phyloP scores from a whole-genome alignment of 345 rosid species.

The Populus alba region DNA sequence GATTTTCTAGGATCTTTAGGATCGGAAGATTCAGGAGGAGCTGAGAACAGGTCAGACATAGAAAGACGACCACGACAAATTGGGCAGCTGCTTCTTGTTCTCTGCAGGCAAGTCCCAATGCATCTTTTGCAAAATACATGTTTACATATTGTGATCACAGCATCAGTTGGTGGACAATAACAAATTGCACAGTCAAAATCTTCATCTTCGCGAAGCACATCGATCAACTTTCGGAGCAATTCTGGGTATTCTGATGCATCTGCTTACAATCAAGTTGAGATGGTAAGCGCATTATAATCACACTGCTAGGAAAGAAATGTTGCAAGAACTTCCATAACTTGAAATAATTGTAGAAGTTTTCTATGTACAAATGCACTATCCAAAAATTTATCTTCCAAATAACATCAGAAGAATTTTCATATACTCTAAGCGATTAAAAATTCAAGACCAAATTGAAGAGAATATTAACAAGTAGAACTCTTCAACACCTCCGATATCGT shows the following conservation, averaged over 20 bases:
- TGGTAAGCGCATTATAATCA: conserved; percentile 11
- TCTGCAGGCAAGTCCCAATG: conserved; percentile 27
- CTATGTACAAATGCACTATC: neutral
- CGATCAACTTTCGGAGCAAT: conserved; percentile 63
- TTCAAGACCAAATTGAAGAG: neutral
- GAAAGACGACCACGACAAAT: conserved; percentile 71
- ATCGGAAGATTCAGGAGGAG: conserved; percentile 47
- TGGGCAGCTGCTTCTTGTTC: conserved; percentile 56
- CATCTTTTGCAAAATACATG: conserved; percentile 58
- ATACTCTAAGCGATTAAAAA: neutral
- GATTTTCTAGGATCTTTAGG: conserved; percentile 20
- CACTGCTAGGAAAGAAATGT: no score
- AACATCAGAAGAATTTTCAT: neutral
- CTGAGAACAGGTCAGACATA: conserved; percentile 65
- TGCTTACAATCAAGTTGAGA: conserved; percentile 28
- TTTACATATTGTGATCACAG: conserved; percentile 63
- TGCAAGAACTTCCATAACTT: neutral
- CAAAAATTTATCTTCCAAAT: neutral
- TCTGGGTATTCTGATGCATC: conserved; percentile 83
- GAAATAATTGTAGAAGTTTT: neutral
- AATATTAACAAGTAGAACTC: neutral
- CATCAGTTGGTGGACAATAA: conserved; percentile 57
- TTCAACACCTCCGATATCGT: conserved; percentile 61
- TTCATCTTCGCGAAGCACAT: conserved; percentile 74
- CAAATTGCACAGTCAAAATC: conserved; percentile 92